phyloP scores from a whole-genome alignment of 73 alveolate species.

The Durusdinium trenchii region DNA sequence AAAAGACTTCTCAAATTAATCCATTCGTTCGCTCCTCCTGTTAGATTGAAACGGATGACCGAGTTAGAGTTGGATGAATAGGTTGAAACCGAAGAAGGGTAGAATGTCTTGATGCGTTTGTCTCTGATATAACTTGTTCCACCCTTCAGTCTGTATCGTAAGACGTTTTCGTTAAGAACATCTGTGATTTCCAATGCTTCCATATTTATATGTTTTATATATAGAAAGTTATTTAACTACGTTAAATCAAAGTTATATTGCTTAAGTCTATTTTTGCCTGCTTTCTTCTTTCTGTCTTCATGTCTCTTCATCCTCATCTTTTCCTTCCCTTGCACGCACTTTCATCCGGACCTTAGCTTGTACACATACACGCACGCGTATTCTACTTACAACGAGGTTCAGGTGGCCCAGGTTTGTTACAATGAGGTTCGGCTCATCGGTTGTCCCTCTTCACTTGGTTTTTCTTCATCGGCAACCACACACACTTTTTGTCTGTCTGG shows the following conservation, averaged over 20 bases:
- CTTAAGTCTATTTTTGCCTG: background rate
- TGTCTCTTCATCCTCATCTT: no score
- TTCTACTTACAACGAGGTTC: no score
- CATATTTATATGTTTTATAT: conserved; percentile 33
- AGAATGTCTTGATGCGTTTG: conserved; percentile 35
- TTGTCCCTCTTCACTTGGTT: no score
- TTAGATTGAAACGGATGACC: conserved; percentile 44
- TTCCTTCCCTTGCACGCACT: no score
- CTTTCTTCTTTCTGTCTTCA: conserved; percentile 27
- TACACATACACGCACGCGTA: no score
- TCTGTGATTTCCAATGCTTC: conserved; percentile 75
- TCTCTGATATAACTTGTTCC: conserved; percentile 17
- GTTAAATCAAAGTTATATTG: conserved; percentile 43
- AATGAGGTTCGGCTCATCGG: no score
- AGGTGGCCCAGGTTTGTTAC: no score
- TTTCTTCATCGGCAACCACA: no score
- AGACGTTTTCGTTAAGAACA: conserved; percentile 58
- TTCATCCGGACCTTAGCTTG: no score
- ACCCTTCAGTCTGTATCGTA: conserved; percentile 36
- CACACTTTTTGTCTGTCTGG: no score
- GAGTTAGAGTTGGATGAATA: conserved; percentile 45
- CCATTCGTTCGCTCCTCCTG: conserved; percentile 63
- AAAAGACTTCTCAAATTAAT: conserved; percentile 31
- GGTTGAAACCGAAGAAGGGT: conserved; percentile 61
- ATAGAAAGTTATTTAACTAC: background rate